A percentile compares a stretch with the other conserved stretches of the same genome.
Conservation (phyloP, 768 basidiomycete species). For the Punctularia strigosozonata region DNA sequence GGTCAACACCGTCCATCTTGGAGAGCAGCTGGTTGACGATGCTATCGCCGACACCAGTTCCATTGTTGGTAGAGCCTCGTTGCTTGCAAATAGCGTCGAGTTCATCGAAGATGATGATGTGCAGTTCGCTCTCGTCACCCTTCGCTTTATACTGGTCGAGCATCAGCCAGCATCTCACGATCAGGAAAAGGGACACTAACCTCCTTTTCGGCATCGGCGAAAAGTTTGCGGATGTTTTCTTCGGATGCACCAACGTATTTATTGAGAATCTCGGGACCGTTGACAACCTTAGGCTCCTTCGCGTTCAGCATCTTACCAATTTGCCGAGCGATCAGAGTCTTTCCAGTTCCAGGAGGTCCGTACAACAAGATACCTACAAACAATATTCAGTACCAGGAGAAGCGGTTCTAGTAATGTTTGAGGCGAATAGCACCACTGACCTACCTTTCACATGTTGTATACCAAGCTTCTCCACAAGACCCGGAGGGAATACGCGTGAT, state of each 20-base stretch:
- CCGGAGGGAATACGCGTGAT: slow-evolving; percentile 96
- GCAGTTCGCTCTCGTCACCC: slow-evolving; percentile 90
- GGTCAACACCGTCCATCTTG: slow-evolving; percentile 99
- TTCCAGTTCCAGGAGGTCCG: slow-evolving; percentile 97
- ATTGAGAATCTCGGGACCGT: slow-evolving; percentile 94
- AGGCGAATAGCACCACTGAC: slow-evolving; percentile 6
- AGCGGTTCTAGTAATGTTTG: not conserved
- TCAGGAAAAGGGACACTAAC: slow-evolving; percentile 22
- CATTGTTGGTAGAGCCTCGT: slow-evolving; percentile 81
- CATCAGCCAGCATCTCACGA: slow-evolving; percentile 4
- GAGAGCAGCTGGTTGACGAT: slow-evolving; percentile 97
- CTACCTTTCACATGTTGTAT: slow-evolving; percentile 96
- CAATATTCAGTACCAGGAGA: not conserved
- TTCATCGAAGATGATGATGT: slow-evolving; percentile 99
- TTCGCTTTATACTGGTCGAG: slow-evolving; percentile 81
- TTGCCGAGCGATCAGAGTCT: slow-evolving; percentile 95
- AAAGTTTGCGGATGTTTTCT: slow-evolving; percentile 95
- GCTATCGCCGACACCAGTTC: slow-evolving; percentile 97
- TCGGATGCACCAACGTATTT: slow-evolving; percentile 97
- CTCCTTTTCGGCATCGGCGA: slow-evolving; percentile 98
- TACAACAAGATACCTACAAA: slow-evolving; percentile 77
- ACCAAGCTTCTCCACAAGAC: slow-evolving; percentile 91
- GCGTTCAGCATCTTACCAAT: slow-evolving; percentile 99
- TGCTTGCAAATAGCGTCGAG: slow-evolving; percentile 98
- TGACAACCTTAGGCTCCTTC: slow-evolving; percentile 94